Conservation (phyloP, 1,284 basidiomycete genomes). For the Rhodotorula sp. region DNA sequence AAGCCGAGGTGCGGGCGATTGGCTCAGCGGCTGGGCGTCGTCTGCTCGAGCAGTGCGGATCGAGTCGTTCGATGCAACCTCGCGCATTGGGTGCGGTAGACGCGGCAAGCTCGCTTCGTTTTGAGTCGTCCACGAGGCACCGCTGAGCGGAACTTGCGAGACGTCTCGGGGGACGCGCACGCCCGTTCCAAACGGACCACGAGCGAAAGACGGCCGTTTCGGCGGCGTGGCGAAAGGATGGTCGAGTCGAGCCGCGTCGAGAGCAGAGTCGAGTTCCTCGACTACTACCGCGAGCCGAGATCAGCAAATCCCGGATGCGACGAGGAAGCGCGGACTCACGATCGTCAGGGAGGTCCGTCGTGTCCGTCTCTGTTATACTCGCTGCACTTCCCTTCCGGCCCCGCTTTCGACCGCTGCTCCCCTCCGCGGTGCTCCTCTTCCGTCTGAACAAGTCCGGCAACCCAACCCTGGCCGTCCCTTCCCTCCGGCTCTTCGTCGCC, state of each 20-base stretch:
- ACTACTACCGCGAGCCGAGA: slow-evolving; percentile 7
- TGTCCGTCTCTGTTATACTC: background rate
- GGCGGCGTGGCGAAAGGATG: background rate
- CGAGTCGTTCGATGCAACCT: slow-evolving; percentile 40
- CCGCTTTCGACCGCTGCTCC: background rate
- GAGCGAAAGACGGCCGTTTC: background rate
- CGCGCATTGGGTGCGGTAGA: slow-evolving; percentile 24
- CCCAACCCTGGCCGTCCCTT: background rate
- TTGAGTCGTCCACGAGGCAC: too few relatives aligned
- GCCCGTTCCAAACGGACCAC: slow-evolving; percentile 14
- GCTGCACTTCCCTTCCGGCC: background rate
- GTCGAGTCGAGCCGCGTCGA: background rate
- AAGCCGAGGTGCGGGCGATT: background rate
- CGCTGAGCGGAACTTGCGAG: background rate
- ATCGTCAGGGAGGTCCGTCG: slow-evolving; percentile 32
- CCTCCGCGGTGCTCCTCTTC: background rate
- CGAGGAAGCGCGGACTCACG: slow-evolving; percentile 1
- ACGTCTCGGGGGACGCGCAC: slow-evolving; percentile 5
- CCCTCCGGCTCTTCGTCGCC: background rate
- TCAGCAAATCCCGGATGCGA: background rate
- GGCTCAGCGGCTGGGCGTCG: background rate
- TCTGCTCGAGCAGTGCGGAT: slow-evolving; percentile 39
- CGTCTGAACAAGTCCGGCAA: background rate
- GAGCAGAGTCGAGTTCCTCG: slow-evolving; percentile 14
- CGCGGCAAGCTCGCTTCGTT: background rate